Evolutionary conservation across 2,329 filamentous ascomycete genomes (phyloP).

Genomic region (Chaetomiaceae sp.): DNA sequence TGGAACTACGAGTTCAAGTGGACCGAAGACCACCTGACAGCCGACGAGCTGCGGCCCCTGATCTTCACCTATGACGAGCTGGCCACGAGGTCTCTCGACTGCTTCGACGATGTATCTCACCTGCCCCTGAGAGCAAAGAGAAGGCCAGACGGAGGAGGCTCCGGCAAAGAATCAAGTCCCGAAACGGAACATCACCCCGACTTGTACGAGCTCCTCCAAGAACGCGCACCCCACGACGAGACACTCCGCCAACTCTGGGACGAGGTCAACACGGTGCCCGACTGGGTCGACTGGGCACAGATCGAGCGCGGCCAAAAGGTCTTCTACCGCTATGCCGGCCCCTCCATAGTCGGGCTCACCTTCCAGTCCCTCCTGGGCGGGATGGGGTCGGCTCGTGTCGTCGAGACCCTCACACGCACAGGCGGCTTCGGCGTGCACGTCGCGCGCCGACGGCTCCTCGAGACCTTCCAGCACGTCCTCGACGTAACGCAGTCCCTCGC

Average conservation of each 20-base stretch:
- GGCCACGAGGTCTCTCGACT: slow-evolving; percentile 60
- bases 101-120: slow-evolving; percentile 57
- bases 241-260: slow-evolving; percentile 50
- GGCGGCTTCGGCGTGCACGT: slow-evolving; percentile 68
- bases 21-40: slow-evolving; percentile 58
- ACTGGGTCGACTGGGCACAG: slow-evolving; percentile 75
- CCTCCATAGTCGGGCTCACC: slow-evolving; percentile 58
- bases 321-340: slow-evolving; percentile 70
- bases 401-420: slow-evolving; percentile 68
- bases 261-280: slow-evolving; percentile 61
- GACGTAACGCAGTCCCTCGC: slow-evolving; percentile 63
- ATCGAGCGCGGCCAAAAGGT: slow-evolving; percentile 69
- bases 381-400: slow-evolving; percentile 67
- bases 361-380: slow-evolving; percentile 64
- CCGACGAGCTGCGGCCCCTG: slow-evolving; percentile 54
- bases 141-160: not conserved
- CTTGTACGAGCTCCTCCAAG: slow-evolving; percentile 26
- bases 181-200: slow-evolving; percentile 30
- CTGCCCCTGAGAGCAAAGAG: slow-evolving; percentile 4
- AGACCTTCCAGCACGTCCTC: slow-evolving; percentile 72
- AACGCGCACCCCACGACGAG: not conserved
- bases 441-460: slow-evolving; percentile 56
- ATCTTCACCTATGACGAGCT: slow-evolving; percentile 65
- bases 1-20: slow-evolving; percentile 69
- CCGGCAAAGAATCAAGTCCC: slow-evolving; percentile 22